Evolutionary conservation across 331 rosid genomes (phyloP), one percentile per base, ranked within the genome.

Genomic region (Malus hybrid): DNA sequence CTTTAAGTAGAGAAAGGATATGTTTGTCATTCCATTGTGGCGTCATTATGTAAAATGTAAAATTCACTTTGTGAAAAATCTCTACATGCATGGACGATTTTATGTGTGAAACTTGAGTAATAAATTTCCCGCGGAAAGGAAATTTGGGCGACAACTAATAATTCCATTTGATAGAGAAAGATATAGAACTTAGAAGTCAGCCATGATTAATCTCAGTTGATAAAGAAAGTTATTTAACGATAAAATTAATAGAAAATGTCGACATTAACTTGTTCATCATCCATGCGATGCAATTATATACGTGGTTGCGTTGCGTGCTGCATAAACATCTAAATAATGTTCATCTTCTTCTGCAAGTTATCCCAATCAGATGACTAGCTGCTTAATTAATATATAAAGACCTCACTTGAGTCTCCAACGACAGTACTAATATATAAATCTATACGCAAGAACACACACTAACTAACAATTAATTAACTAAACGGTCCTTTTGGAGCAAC

Each of bases 291-390:
- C 32, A 65, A 56, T 73, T 71, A 31, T 68, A 39, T 73, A 34
- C 71, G 64, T 73, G 57, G 61, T 52, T 63, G 80, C 70, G 70
- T 80, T 70, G 80, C 80, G 83, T 80, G 80, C 27, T 33, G 65
- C 64, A 69, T 29, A 75, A 63, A 63, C 68, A 19, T 60, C 34
- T 28, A 24, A 8, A 29, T n/a, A 50, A 28, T 28, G 10, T 54
- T 42, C 73, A 42, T 27, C 80, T 69, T 75, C 73, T 64, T 54
- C 5, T 52, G 46, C 83, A 63, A 80, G 83, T 70, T 63, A 75
- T 62, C 80, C 34, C 72, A 78, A 71, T 52, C 77, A 39, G 54
- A 75, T 57, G 14, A n/a, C 28, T 57, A 57, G 29, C 44, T 36
- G 12, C 12, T 60, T 61, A 52, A 52, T 52, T 52, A 16, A 16